Base-by-base conservation (phyloP, 2,329 filamentous ascomycete species). In the Zelopaecilomyces penicillatus region DNA sequence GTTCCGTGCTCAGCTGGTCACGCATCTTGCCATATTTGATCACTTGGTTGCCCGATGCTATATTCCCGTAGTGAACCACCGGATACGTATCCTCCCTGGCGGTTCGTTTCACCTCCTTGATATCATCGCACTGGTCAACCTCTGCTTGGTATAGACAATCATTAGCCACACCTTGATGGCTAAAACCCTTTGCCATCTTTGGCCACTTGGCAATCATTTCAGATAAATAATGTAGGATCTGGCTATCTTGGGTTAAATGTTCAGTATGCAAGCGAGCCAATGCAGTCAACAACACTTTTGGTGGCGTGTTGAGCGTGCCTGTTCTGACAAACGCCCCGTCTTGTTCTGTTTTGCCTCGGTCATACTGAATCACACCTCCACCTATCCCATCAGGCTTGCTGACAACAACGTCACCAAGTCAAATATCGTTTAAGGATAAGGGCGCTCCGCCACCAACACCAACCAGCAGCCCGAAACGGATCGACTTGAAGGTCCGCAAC, bases 401-500 rank as follows among this genome's bases (percentile, higher is more conserved):
- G 3, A 43, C 42, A 5, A 43, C 42, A 4, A 43, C 36, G 7
- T 43, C 42, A 4, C 42, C 42, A 5, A 43, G 8, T 4, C 35
- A 27, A 11, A 43, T 34, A 28, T 43, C 42, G 9, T 39, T 5
- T n/a, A 29, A 19, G 26, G 34, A 30, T 26, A 26, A 30, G 7
- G 42, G 42, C 6, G 30, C 42, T 3, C 42, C 42, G 8, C 42
- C 36, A 10, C 35, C 42, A 9, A 43, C 39, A 7, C 42, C 42
- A 9, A 43, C 42, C 42, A 43, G 37, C 6, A 43, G 35, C 4
- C 36, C 36, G n/a, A 43, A 38, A 19, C 42, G 42, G 12, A 43
- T 43, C 8, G 34, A 38, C 10, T 12, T 6, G 9, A 41, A 32
- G 5, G 39, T 32, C 4, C 8, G 8, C 9, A 41, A 7, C 29